Evolutionary conservation across 1,284 basidiomycete species (phyloP).

Genomic region (Tilletia walkeri): DNA sequence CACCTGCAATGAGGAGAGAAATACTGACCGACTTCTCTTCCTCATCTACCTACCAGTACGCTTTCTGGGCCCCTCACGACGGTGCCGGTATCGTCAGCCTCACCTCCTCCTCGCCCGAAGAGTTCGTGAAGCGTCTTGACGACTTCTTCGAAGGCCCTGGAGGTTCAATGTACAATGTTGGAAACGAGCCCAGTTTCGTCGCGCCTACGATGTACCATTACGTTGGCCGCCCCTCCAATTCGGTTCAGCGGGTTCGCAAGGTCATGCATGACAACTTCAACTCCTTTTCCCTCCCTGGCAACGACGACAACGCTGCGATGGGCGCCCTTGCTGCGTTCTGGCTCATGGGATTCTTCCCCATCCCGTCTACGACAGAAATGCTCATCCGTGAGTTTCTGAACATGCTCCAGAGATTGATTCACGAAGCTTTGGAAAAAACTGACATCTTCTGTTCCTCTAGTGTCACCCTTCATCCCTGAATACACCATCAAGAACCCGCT

Average conservation of each 20-base stretch:
- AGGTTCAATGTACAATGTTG: conserved; percentile 32
- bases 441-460: background rate
- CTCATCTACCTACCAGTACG: conserved; percentile 25
- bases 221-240: conserved; percentile 31
- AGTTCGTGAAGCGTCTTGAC: conserved; percentile 41
- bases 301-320: conserved; percentile 68
- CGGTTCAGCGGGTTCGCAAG: conserved; percentile 31
- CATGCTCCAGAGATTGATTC: background rate
- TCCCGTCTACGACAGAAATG: conserved; percentile 57
- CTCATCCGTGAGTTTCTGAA: conserved; percentile 24
- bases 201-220: conserved; percentile 40
- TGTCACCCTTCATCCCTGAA: conserved; percentile 41
- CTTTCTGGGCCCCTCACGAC: conserved; percentile 44
- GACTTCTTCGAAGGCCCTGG: conserved; percentile 38
- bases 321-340: conserved; percentile 67
- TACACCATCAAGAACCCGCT: conserved; percentile 42
- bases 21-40: too few species aligned
- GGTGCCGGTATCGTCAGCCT: conserved; percentile 38
- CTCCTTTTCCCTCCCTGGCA: conserved; percentile 53
- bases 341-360: conserved; percentile 64
- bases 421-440: background rate
- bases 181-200: conserved; percentile 48
- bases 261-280: conserved; percentile 40
- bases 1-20: too few species aligned
- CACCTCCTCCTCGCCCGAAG: conserved; percentile 24